Percentiles rank a stretch among this genome's conserved stretches.
Conservation (phyloP, 2,329 filamentous ascomycete genomes). For the Paecilomyces sp. region DNA sequence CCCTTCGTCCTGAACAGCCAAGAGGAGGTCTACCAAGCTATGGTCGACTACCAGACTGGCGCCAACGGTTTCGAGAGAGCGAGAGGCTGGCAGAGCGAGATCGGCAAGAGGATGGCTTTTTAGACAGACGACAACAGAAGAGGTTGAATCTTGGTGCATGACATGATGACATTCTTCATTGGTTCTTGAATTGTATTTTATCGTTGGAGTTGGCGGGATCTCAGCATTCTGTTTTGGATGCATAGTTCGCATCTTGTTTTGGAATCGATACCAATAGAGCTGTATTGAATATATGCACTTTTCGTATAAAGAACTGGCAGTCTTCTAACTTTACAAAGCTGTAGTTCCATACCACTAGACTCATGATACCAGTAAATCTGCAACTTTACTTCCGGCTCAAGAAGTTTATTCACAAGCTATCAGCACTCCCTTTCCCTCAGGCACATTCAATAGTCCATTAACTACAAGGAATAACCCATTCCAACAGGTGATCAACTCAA, state of each 20-base stretch:
- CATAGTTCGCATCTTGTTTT: neutral
- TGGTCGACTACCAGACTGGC: conserved; percentile 66
- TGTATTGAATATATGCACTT: neutral
- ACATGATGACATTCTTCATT: neutral
- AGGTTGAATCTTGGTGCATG: neutral
- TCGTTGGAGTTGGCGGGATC: neutral
- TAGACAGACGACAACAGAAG: neutral
- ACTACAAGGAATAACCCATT: no score
- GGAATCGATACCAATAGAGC: neutral
- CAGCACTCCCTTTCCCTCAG: no score
- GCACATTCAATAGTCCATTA: no score
- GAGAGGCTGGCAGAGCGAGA: conserved; percentile 73
- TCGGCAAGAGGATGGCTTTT: conserved; percentile 66
- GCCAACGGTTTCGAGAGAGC: conserved; percentile 76
- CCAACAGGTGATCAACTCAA: neutral
- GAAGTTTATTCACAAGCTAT: no score
- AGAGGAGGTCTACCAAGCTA: conserved; percentile 67
- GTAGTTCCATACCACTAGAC: no score
- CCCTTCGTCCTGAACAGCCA: conserved; percentile 72
- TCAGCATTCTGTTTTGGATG: no score
- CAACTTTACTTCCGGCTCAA: no score
- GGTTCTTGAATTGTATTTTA: neutral
- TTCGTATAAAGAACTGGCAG: no score
- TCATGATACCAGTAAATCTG: no score
- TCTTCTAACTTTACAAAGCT: no score